Evolutionary conservation across 768 basidiomycete genomes (phyloP), one percentile per base, ranked within the genome.

Genomic region (Boletus vinaceobasis): DNA sequence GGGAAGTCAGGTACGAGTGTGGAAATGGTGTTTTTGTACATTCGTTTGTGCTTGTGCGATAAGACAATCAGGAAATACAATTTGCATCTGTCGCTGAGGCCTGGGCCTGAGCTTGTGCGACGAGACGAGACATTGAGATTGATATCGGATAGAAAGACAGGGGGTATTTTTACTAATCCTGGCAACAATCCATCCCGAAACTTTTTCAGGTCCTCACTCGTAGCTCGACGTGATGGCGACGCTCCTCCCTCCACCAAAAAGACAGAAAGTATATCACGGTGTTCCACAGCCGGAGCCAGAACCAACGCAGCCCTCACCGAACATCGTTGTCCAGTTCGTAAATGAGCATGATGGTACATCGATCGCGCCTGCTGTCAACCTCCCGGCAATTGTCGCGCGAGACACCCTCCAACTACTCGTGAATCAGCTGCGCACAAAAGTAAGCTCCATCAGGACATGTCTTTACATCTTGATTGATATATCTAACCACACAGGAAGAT

Each of bases 251-350:
- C 93, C 92, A 26, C 93, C 91, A 17, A 95, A 94, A 74, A 81
- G 94, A 59, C 82, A 84, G 68, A 94, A 95, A 71, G 77, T 85
- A 38, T 87, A 90, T 70, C 85, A 92, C 62, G 88, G 87, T 5
- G 71, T 87, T 17, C 81, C 84, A 58, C 82, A 84, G 56, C 87
- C 87, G 27, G 81, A 77, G 36, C 77, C 76, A 55, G 81, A 83
- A 53, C 68, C 71, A 5, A 62, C 69, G 15, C 69, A 71, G 55
- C 71, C 74, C 10, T 77, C 84, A 1, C 84, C 86, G 0, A 86
- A 86, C 58, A 75, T 98, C 53, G 80, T 98, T 15, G 93, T 97
- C 21, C 93, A 96, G 65, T 98, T 98, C 68, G 86, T 94, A 27
- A 88, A 88, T 4, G 91, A 95, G 54, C 88, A 94, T 48, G 88